Conservation (phyloP, 805 yeast genomes). For the Limtongia smithiae region DNA sequence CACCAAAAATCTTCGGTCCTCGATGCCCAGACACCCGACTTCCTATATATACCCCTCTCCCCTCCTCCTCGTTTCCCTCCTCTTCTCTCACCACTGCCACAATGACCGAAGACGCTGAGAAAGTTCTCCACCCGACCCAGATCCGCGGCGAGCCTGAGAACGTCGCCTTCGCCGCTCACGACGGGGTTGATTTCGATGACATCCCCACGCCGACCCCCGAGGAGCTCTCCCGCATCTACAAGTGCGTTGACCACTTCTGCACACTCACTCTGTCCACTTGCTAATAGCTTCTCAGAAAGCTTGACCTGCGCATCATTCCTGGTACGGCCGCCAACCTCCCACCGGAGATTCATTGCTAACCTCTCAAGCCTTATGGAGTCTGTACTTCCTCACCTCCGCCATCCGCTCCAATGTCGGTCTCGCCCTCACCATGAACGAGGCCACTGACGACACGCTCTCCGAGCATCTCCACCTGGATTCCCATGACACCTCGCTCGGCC, state of each 20-base stretch:
- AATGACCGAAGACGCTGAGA: neutral
- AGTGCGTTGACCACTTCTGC: neutral
- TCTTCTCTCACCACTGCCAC: neutral
- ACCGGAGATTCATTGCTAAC: neutral
- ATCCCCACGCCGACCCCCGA: conserved; percentile 16
- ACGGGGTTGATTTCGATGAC: conserved; percentile 16
- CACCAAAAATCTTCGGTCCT: too few species aligned
- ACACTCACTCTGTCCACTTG: neutral
- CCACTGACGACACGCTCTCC: conserved; percentile 74
- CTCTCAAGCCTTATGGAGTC: conserved; percentile 53
- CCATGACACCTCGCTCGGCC: conserved; percentile 65
- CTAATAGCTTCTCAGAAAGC: conserved; percentile 38
- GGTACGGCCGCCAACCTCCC: conserved; percentile 3
- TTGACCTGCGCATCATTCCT: conserved; percentile 67
- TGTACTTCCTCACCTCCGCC: conserved; percentile 71
- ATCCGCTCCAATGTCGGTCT: conserved; percentile 46
- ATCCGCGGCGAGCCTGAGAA: conserved; percentile 27
- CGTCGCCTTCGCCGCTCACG: conserved; percentile 19
- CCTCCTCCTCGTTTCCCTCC: neutral
- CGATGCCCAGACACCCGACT: too few species aligned
- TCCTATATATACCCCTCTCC: neutral
- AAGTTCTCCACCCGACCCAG: conserved; percentile 21
- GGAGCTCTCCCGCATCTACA: conserved; percentile 15
- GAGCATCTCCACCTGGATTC: conserved; percentile 50
- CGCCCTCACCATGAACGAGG: conserved; percentile 55